Conservation (phyloP, 805 yeast genomes). For the Metschnikowia gruessii region DNA sequence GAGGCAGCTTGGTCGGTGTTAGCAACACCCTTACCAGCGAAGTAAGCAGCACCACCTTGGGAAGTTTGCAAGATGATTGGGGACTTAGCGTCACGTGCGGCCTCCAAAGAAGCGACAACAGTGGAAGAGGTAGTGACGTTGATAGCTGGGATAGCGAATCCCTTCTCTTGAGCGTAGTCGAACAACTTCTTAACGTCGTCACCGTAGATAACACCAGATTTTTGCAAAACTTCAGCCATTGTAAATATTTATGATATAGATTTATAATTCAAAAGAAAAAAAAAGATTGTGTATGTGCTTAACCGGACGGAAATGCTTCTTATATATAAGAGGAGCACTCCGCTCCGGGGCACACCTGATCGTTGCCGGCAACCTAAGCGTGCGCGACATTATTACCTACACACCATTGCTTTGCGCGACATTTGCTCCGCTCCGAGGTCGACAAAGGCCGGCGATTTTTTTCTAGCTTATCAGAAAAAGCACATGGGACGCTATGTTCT, state of each 20-base stretch:
- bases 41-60: constrained; percentile 99
- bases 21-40: constrained; percentile 98
- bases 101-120: constrained; percentile 54
- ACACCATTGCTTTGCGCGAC: constrained; percentile 10
- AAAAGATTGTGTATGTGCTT: background rate
- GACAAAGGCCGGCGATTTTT: background rate
- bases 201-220: constrained; percentile 98
- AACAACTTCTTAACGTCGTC: constrained; percentile 88
- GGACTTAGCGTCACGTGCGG: constrained; percentile 54
- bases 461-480: too few relatives aligned
- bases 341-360: constrained; percentile 21
- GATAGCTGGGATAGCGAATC: constrained; percentile 97
- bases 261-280: constrained; percentile 2
- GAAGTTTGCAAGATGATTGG: constrained; percentile 97
- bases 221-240: constrained; percentile 47
- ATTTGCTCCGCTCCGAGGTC: constrained; percentile 12
- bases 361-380: constrained; percentile 7
- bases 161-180: constrained; percentile 88
- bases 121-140: constrained; percentile 98
- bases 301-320: constrained; percentile 1
- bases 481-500: too few relatives aligned
- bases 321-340: constrained; percentile 22
- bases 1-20: constrained; percentile 94
- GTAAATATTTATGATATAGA: constrained; percentile 3
- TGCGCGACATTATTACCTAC: constrained; percentile 12